Evolutionary conservation across 257 asterid species (phyloP), one percentile per base, ranked within the genome.

Genomic region (Forsythia suspensa): DNA sequence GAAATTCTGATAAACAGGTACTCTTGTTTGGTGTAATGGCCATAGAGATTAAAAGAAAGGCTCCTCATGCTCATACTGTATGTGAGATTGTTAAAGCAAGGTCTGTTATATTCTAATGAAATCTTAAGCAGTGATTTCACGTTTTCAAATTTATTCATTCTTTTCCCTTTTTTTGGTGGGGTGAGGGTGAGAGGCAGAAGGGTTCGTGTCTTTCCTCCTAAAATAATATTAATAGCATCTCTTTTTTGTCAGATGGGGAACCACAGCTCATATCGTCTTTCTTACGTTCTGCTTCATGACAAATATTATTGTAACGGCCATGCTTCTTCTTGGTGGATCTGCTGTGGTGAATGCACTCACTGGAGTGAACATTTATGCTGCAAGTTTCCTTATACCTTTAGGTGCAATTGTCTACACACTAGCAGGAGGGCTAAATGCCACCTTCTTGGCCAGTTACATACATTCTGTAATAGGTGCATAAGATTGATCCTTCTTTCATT

Each of bases 321-420:
- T 94, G 98, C 91, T 94, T 70, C 96, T 94, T 59, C 98, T 94
- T 6, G 97, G 98, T 34, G 98, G 98, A 57, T 94, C 98, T 2
- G 97, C 97, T 4, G 97, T 94, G 0, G 97, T 92, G 79, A 94
- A 84, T 81, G 98, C 97, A 34, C 95, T 94, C 46, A 92, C 98
- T 0, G 97, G 94, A n/a, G 98, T 94, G 42, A 88, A 94, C 80
- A 90, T 94, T 57, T 94, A 94, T 24, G 97, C 97, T 36, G 98
- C 98, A 5, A 94, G 98, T 79, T 94, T 94, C 38, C 95, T 94
- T 74, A 94, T 92, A 37, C 98, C 98, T 36, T 95, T 94, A 1
- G 98, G 98, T 36, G 98, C 92, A 8, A 77, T 92, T 34, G 89
- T 91, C 38, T 94, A 94, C 88, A 94, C 98, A 9, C 83, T 92